phyloP scores from a whole-genome alignment of 352 stramenopile genomes.

The Phytophthora pini region DNA sequence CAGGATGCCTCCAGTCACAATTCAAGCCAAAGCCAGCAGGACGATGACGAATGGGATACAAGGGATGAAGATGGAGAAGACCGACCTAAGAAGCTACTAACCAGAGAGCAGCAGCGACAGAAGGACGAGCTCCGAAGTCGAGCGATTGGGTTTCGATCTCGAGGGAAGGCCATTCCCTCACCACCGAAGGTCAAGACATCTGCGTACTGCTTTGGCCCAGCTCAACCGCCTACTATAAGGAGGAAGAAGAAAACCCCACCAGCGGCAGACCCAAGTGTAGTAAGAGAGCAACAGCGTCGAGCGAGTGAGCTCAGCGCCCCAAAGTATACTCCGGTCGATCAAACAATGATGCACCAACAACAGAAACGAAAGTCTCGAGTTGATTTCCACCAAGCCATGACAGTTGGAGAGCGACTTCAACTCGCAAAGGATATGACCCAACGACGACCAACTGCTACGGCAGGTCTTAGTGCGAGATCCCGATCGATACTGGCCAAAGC shows the following conservation, averaged over 20 bases:
- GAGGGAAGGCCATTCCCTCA: conserved; percentile 64
- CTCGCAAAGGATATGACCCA: conserved; percentile 58
- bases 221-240: conserved; percentile 36
- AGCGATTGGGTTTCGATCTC: conserved; percentile 62
- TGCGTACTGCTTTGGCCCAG: conserved; percentile 56
- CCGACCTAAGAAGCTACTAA: conserved; percentile 43
- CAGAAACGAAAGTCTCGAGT: conserved; percentile 67
- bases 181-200: conserved; percentile 58
- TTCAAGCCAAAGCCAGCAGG: conserved; percentile 16
- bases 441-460: conserved; percentile 30
- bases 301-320: conserved; percentile 71
- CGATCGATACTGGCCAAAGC: conserved; percentile 31
- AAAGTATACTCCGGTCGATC: conserved; percentile 68
- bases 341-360: conserved; percentile 58
- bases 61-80: conserved; percentile 43
- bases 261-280: conserved; percentile 40
- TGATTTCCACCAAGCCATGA: conserved; percentile 71
- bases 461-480: conserved; percentile 27
- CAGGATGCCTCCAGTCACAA: conserved; percentile 42
- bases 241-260: conserved; percentile 48
- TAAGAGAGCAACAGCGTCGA: conserved; percentile 60
- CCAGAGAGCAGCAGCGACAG: conserved; percentile 63
- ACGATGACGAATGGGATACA: conserved; percentile 35
- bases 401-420: conserved; percentile 65
- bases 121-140: conserved; percentile 75